Evolutionary conservation across 768 basidiomycete species (phyloP), one percentile per base, ranked within the genome.

Genomic region (Crassisporium funariophilum): DNA sequence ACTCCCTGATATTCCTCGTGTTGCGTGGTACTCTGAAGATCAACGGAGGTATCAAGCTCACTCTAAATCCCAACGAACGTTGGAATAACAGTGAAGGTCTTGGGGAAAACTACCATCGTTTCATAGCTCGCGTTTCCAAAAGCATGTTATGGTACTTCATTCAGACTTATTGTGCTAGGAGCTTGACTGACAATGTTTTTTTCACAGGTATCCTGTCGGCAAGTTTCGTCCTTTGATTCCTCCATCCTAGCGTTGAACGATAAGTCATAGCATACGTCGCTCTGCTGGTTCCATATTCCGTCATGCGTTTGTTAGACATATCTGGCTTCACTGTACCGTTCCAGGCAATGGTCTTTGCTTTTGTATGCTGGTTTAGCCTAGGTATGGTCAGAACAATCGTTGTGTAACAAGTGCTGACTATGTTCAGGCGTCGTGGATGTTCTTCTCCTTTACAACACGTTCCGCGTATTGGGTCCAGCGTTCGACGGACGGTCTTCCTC

Each of bases 101-200:
- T 17, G 59, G 54, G 1, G 72, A 76, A 41, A 75, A 77, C 44
- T 87, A 88, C 57, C 76, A 79, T 47, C 73, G 69, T 19, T 86
- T 88, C 58, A 71, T 88, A 20, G 70, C 71, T 22, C 72, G 75
- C n/a, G 73, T 91, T 42, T 77, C 83, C 20, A 71, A 77, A 49
- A 82, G 77, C 46, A 84, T 88, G 83, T 68, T 88, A 35, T 89
- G 84, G 88, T 88, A 53, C 45, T 78, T 62, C 22, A 24, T 56
- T 4, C 15, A 27, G 19, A 4, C 33, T 23, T 49, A 25, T 25
- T 10, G 20, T 22, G 27, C 20, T 40, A 24, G n/a, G 33, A 20
- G 20, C 12, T 25, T 50, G 37, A 22, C 22, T 37, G n/a, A n/a
- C n/a, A n/a, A n/a, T 46, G 47, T 48, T 47, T 12, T 60, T 29